A percentile compares a stretch with the other conserved stretches of the same genome.
Evolutionary conservation across 2,329 filamentous ascomycete species (phyloP).

Genomic region (Didymella pinodella): DNA sequence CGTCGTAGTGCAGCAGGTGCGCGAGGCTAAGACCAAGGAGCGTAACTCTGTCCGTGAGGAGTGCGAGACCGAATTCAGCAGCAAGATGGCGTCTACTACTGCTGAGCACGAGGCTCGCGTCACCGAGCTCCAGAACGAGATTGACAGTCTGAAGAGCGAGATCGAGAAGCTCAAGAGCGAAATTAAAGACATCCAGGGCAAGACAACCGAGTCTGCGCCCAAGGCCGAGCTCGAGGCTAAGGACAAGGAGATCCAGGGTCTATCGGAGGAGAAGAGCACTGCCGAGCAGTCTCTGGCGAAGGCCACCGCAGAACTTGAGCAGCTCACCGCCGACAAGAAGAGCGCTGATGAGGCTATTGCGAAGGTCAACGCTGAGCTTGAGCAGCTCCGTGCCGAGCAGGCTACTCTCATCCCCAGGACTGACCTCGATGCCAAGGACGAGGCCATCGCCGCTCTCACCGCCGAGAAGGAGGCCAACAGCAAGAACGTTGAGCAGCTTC

Average conservation of each 20-base stretch:
- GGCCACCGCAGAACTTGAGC: conserved; percentile 29
- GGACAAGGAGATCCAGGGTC: conserved; percentile 37
- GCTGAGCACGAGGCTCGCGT: conserved; percentile 34
- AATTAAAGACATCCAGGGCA: conserved; percentile 34
- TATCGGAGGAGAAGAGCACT: conserved; percentile 32
- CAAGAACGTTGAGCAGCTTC: conserved; percentile 35
- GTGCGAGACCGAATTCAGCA: conserved; percentile 44
- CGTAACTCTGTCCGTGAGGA: conserved; percentile 46
- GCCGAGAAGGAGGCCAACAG: conserved; percentile 35
- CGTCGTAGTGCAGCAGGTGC: conserved; percentile 52
- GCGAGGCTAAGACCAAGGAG: conserved; percentile 51
- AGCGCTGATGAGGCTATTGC: conserved; percentile 26
- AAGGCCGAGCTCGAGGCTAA: conserved; percentile 42
- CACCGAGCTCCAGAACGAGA: conserved; percentile 38
- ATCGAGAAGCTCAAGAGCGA: conserved; percentile 41
- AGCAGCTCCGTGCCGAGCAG: conserved; percentile 25
- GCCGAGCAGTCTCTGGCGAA: conserved; percentile 31
- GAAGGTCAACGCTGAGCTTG: conserved; percentile 31
- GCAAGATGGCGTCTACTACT: conserved; percentile 34
- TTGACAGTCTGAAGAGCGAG: conserved; percentile 39
- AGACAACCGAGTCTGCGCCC: conserved; percentile 27
- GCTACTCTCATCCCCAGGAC: conserved; percentile 32
- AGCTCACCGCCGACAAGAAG: conserved; percentile 26
- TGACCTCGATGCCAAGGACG: conserved; percentile 40
- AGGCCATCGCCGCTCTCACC: conserved; percentile 35